A percentile compares a stretch with the other conserved stretches of the same genome.
Evolutionary conservation across 306 rosid genomes (phyloP).

Genomic region (Lablab purpureus): DNA sequence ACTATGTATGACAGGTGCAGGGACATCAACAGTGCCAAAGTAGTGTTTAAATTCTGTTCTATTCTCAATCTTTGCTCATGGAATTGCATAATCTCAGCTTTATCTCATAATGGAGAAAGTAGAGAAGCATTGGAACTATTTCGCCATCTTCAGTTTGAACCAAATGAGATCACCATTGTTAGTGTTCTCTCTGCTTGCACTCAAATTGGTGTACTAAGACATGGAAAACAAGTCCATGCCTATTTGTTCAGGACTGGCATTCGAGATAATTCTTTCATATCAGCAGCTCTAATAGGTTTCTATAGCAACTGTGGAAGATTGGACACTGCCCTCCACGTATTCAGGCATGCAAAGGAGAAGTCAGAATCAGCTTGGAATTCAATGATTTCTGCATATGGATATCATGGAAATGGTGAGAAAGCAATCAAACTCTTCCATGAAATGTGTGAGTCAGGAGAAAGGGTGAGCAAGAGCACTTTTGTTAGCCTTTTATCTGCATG

Average conservation of each 20-base stretch:
- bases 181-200: constrained; percentile 65
- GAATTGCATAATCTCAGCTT: constrained; percentile 69
- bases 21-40: constrained; percentile 58
- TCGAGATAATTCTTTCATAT: constrained; percentile 54
- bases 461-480: constrained; percentile 64
- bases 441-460: constrained; percentile 51
- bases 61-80: constrained; percentile 63
- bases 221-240: constrained; percentile 63
- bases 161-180: constrained; percentile 60
- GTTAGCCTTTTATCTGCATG: constrained; percentile 70
- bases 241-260: constrained; percentile 42
- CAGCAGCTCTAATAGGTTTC: constrained; percentile 65
- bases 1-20: constrained; percentile 69
- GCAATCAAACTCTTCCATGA: constrained; percentile 58
- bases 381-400: constrained; percentile 63
- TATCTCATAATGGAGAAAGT: constrained; percentile 58
- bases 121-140: constrained; percentile 60
- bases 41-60: constrained; percentile 51
- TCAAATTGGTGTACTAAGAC: constrained; percentile 56
- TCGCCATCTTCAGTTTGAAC: constrained; percentile 48
- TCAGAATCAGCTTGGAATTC: constrained; percentile 69
- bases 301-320: constrained; percentile 66
- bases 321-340: constrained; percentile 59
- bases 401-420: constrained; percentile 59
- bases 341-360: constrained; percentile 48